phyloP scores from a whole-genome alignment of 352 stramenopile genomes.

The Pythium phragmiticola region DNA sequence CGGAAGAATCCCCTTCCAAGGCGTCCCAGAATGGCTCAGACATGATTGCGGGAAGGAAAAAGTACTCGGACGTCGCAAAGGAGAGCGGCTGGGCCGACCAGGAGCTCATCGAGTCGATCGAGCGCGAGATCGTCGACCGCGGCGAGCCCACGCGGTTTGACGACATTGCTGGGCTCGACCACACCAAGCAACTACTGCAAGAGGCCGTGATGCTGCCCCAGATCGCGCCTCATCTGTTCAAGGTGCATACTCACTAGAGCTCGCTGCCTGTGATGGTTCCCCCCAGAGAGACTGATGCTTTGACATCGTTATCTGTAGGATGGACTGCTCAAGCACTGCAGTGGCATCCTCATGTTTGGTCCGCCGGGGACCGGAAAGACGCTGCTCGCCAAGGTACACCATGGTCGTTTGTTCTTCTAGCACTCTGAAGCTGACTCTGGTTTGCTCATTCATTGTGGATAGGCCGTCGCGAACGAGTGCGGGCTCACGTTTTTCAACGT shows the following conservation, averaged over 20 bases:
- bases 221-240: constrained; percentile 83
- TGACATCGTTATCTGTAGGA: constrained; percentile 25
- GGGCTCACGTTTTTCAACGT: constrained; percentile 99
- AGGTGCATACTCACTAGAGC: constrained; percentile 14
- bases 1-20: constrained; percentile 6
- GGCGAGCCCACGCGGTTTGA: constrained; percentile 69
- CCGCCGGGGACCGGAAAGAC: constrained; percentile 99
- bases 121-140: constrained; percentile 85
- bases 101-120: constrained; percentile 86
- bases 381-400: constrained; percentile 92
- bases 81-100: constrained; percentile 79
- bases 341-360: constrained; percentile 84
- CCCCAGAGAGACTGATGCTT: background rate
- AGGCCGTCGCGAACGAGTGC: constrained; percentile 98
- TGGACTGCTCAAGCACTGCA: constrained; percentile 77
- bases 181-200: constrained; percentile 82
- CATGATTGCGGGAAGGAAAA: constrained; percentile 55
- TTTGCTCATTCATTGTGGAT: background rate
- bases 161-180: constrained; percentile 72
- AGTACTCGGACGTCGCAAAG: constrained; percentile 76
- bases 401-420: background rate
- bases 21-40: constrained; percentile 6
- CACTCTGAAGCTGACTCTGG: background rate
- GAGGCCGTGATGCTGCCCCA: constrained; percentile 87
- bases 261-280: background rate